Percentiles rank a stretch among this genome's conserved stretches.
Evolutionary conservation across 345 rosid genomes (phyloP).

Genomic region (Pelargonium nanum): DNA sequence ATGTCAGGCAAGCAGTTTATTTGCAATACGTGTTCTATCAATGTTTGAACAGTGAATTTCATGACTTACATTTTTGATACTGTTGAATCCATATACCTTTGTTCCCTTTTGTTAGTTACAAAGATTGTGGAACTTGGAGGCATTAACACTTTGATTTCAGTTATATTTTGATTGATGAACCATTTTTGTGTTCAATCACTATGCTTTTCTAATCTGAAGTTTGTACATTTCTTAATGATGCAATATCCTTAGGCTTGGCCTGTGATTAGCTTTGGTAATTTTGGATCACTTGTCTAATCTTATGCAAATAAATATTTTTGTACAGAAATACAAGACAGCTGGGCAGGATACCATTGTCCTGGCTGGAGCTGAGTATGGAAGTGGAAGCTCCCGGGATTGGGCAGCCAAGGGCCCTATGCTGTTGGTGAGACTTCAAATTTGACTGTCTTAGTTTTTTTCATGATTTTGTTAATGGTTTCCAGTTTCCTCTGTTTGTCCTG

Average conservation of each 20-base stretch:
- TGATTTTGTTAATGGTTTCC: background rate
- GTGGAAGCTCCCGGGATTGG: constrained; percentile 99
- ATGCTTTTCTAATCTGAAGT: background rate
- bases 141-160: too few relatives aligned
- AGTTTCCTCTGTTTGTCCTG: background rate
- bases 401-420: constrained; percentile 99
- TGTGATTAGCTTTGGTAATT: background rate
- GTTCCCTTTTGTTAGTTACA: too few relatives aligned
- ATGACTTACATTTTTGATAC: too few relatives aligned
- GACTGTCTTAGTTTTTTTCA: background rate
- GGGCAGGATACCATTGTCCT: constrained; percentile 74
- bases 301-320: background rate
- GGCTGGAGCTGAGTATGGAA: constrained; percentile 98
- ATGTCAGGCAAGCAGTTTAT: too few relatives aligned
- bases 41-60: too few relatives aligned
- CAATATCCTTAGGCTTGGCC: too few relatives aligned
- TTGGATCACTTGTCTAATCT: background rate
- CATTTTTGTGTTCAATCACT: background rate
- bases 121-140: too few relatives aligned
- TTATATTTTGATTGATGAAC: background rate
- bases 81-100: too few relatives aligned
- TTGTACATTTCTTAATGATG: too few relatives aligned
- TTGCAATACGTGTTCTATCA: too few relatives aligned
- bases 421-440: constrained; percentile 34
- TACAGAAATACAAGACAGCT: constrained; percentile 71